phyloP scores from a whole-genome alignment of 768 basidiomycete genomes.

The Boletus sp. region DNA sequence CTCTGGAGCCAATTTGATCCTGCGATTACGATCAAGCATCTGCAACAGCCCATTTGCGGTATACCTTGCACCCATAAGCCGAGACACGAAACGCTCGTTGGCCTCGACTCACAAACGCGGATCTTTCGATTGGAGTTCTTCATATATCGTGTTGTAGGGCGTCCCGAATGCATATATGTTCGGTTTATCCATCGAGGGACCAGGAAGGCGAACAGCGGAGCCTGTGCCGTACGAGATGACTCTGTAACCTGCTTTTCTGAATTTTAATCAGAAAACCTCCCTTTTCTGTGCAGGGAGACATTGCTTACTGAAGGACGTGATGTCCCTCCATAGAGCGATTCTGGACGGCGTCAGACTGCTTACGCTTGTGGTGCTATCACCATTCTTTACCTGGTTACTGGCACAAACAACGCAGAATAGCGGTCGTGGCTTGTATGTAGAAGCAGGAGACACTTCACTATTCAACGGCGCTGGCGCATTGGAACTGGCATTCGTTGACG shows the following conservation, averaged over 20 bases:
- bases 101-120: constrained; percentile 62
- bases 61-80: constrained; percentile 54
- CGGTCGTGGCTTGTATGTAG: constrained; percentile 62
- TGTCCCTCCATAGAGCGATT: constrained; percentile 99
- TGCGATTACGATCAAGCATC: constrained; percentile 95
- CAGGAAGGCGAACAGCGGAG: constrained; percentile 93
- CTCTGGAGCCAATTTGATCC: constrained; percentile 89
- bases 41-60: constrained; percentile 88
- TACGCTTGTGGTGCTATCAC: neutral
- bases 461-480: neutral
- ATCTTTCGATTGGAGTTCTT: constrained; percentile 84
- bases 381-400: constrained; percentile 82
- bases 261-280: constrained; percentile 8
- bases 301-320: constrained; percentile 76
- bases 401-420: constrained; percentile 98
- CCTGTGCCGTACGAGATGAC: constrained; percentile 97
- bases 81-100: neutral
- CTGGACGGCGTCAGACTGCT: constrained; percentile 39
- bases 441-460: constrained; percentile 8
- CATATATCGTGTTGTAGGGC: constrained; percentile 93
- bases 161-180: constrained; percentile 97
- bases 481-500: constrained; percentile 8
- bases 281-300: neutral
- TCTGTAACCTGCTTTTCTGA: constrained; percentile 83
- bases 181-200: constrained; percentile 94